Evolutionary conservation across 768 basidiomycete genomes (phyloP).

Genomic region (Leccinum variicolor): DNA sequence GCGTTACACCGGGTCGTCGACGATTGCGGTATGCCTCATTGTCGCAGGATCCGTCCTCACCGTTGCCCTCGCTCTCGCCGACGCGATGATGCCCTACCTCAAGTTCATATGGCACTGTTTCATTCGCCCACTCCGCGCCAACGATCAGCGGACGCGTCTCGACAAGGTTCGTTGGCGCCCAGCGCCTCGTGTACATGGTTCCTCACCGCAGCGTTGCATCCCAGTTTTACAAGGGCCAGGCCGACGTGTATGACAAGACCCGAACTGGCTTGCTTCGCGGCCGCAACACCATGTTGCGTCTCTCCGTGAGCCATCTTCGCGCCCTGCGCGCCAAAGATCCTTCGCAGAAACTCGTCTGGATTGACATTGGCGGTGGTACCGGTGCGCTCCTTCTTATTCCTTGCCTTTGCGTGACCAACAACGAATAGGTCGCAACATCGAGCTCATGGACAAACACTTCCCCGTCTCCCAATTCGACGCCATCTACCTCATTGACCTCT

Average conservation of each 20-base stretch:
- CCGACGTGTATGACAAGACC: slow-evolving; percentile 70
- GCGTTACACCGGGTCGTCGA: slow-evolving; percentile 29
- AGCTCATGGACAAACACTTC: slow-evolving; percentile 63
- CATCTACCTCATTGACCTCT: slow-evolving; percentile 71
- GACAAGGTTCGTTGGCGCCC: slow-evolving; percentile 34
- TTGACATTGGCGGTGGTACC: slow-evolving; percentile 78
- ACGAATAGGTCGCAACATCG: slow-evolving; percentile 52
- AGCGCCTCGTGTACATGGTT: background rate
- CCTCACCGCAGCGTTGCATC: background rate
- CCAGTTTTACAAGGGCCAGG: slow-evolving; percentile 66
- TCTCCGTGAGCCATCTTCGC: slow-evolving; percentile 61
- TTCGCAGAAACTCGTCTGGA: slow-evolving; percentile 59
- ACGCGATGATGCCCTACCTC: slow-evolving; percentile 37
- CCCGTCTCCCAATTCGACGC: slow-evolving; percentile 60
- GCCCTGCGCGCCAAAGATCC: slow-evolving; percentile 40
- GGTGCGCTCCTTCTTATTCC: slow-evolving; percentile 28
- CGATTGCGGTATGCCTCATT: slow-evolving; percentile 26
- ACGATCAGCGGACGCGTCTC: slow-evolving; percentile 42
- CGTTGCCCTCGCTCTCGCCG: slow-evolving; percentile 18
- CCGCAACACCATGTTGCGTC: slow-evolving; percentile 65
- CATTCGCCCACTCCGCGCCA: slow-evolving; percentile 38
- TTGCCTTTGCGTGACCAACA: background rate
- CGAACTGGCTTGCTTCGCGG: slow-evolving; percentile 60
- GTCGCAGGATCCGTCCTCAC: slow-evolving; percentile 22
- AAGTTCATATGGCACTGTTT: slow-evolving; percentile 53